Conservation (phyloP, 1,284 basidiomycete genomes). For the Fomes fomentarius region DNA sequence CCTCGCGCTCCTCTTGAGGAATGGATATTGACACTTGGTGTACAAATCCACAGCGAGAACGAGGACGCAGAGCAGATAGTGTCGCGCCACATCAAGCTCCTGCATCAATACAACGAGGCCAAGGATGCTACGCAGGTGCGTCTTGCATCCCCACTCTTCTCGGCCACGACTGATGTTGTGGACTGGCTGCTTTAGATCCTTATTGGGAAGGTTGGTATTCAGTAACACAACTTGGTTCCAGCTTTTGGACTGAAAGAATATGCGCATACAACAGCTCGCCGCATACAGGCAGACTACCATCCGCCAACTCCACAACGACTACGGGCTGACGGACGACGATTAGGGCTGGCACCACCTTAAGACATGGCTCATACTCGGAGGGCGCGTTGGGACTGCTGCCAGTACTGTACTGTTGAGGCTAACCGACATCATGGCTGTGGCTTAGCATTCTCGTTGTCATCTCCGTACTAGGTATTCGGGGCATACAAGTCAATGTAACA, state of each 20-base stretch:
- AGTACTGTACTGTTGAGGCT: no score
- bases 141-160: not conserved
- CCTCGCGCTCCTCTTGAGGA: not conserved
- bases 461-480: no score
- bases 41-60: slow-evolving; percentile 45
- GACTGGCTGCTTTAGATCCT: slow-evolving; percentile 45
- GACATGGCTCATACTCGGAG: no score
- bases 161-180: not conserved
- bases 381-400: no score
- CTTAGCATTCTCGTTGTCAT: no score
- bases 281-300: slow-evolving; percentile 65
- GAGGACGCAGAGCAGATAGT: slow-evolving; percentile 69
- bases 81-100: slow-evolving; percentile 67
- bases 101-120: slow-evolving; percentile 79
- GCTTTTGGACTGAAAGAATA: slow-evolving; percentile 15
- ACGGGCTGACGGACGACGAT: slow-evolving; percentile 54
- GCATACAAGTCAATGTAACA: no score
- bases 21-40: not conserved
- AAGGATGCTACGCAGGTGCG: slow-evolving; percentile 79
- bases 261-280: slow-evolving; percentile 53
- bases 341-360: no score
- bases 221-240: no score
- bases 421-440: no score
- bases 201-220: slow-evolving; percentile 51
- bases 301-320: slow-evolving; percentile 70